A percentile compares a stretch with the other conserved stretches of the same genome.
Evolutionary conservation across 306 rosid genomes (phyloP).

Genomic region (Quercus gilva): DNA sequence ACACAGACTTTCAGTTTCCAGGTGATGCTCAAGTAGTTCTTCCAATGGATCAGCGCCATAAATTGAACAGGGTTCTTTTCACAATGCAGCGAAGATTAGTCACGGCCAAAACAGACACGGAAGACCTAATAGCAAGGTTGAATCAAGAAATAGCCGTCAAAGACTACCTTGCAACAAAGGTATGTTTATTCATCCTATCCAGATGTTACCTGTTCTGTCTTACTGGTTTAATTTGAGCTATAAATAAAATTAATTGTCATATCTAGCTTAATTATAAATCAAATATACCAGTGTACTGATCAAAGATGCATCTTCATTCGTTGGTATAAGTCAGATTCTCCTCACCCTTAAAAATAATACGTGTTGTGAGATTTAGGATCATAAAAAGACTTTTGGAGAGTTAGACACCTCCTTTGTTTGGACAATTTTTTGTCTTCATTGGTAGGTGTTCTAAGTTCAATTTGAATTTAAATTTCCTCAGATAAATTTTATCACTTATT

Average conservation of each 20-base stretch:
- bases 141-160: constrained; percentile 95
- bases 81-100: constrained; percentile 87
- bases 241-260: background rate
- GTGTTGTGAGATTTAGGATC: background rate
- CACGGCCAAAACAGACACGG: constrained; percentile 92
- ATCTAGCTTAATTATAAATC: constrained; percentile 7
- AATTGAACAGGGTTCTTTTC: constrained; percentile 82
- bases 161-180: constrained; percentile 94
- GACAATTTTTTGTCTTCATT: background rate
- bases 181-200: constrained; percentile 27
- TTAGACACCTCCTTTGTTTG: background rate
- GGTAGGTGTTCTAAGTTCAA: background rate
- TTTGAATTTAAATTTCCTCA: background rate
- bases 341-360: background rate
- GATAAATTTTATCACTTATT: background rate
- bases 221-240: background rate
- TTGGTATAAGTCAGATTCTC: background rate
- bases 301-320: background rate
- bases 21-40: constrained; percentile 70
- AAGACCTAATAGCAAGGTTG: constrained; percentile 91
- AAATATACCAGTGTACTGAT: background rate
- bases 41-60: constrained; percentile 86
- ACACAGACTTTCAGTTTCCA: constrained; percentile 46
- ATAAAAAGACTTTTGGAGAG: background rate
- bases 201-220: background rate